Evolutionary conservation across 2,329 filamentous ascomycete genomes (phyloP).

Genomic region (Aspergillus novoparasiticus): DNA sequence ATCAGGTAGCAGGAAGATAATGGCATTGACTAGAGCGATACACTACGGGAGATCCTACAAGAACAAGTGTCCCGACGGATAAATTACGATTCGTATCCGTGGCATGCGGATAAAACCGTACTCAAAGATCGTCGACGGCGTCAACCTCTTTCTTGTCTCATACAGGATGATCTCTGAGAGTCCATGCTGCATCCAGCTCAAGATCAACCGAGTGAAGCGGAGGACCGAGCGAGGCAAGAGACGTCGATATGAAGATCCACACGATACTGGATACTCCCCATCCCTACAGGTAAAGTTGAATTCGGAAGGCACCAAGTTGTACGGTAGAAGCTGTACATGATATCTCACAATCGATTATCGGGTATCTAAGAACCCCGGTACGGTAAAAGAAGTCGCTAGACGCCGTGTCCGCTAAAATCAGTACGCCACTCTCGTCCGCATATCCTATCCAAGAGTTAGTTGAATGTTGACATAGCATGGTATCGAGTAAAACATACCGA

Average conservation of each 20-base stretch:
- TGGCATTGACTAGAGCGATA: background rate
- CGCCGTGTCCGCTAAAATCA: conserved; percentile 36
- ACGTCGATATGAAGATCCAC: conserved; percentile 26
- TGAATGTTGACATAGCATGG: conserved; percentile 6
- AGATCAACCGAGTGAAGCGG: conserved; percentile 37
- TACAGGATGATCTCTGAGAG: conserved; percentile 33
- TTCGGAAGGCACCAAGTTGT: background rate
- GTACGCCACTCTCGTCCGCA: conserved; percentile 60
- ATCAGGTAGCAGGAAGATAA: background rate
- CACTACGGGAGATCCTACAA: background rate
- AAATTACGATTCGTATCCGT: conserved; percentile 49
- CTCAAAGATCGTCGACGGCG: conserved; percentile 52
- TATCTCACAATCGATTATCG: conserved; percentile 20
- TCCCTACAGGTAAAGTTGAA: background rate
- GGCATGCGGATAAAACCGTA: conserved; percentile 47
- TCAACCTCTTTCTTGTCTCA: conserved; percentile 49
- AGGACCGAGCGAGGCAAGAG: conserved; percentile 57
- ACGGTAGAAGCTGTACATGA: conserved; percentile 17
- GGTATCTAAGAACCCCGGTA: conserved; percentile 29
- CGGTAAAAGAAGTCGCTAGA: conserved; percentile 21
- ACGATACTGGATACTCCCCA: background rate
- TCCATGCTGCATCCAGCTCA: conserved; percentile 44
- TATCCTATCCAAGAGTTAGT: conserved; percentile 47
- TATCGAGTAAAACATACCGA: conserved; percentile 53
- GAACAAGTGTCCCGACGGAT: conserved; percentile 43